Evolutionary conservation across 108 stramenopile genomes (phyloP).

Genomic region (Mediolabrus comicus): DNA sequence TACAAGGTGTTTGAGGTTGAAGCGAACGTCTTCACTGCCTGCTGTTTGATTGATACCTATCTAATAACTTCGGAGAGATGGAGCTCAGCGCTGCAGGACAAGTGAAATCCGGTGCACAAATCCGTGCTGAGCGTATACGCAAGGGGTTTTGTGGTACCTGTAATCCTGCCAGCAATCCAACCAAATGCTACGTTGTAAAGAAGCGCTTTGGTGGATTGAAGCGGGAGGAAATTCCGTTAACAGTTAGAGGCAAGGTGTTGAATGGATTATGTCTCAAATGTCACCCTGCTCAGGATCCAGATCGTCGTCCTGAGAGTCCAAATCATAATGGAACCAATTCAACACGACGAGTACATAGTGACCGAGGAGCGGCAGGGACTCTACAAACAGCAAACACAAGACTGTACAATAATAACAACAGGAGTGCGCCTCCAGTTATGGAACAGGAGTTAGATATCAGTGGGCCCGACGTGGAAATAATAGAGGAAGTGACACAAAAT

Average conservation of each 20-base stretch:
- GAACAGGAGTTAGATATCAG: background rate
- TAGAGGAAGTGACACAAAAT: background rate
- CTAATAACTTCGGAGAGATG: too few relatives aligned
- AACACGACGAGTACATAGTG: background rate
- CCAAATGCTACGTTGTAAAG: constrained; percentile 21
- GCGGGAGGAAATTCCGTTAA: constrained; percentile 7
- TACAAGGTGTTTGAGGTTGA: too few relatives aligned
- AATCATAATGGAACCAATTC: background rate
- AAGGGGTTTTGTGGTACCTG: constrained; percentile 14
- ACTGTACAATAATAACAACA: too few relatives aligned
- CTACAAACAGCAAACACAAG: background rate
- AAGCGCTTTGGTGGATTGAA: constrained; percentile 1
- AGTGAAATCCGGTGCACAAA: background rate
- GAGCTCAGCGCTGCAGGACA: constrained; percentile 1
- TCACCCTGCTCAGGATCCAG: constrained; percentile 18
- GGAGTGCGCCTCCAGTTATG: background rate
- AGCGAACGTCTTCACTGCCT: too few relatives aligned
- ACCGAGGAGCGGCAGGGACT: background rate
- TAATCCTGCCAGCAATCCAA: background rate
- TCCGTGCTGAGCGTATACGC: constrained; percentile 3
- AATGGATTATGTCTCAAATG: constrained; percentile 26
- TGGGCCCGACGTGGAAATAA: background rate
- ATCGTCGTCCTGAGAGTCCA: too few relatives aligned
- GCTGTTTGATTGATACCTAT: too few relatives aligned
- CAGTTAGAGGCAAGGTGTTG: constrained; percentile 4